Percentiles rank a stretch among this genome's conserved stretches.
Evolutionary conservation across 1,284 basidiomycete species (phyloP).

Genomic region (Cryptococcus maquisensis): DNA sequence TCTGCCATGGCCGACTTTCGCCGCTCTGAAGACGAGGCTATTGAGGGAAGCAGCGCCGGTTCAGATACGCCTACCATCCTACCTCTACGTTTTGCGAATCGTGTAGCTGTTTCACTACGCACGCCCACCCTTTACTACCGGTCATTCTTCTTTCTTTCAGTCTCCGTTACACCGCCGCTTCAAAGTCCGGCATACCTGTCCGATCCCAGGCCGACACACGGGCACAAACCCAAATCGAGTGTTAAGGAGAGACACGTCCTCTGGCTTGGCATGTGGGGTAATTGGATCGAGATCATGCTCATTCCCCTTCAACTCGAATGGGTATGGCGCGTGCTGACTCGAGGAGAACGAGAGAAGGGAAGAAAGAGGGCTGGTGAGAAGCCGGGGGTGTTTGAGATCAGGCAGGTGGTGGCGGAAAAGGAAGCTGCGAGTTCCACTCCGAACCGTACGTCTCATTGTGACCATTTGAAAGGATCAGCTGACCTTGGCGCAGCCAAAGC

Average conservation of each 20-base stretch:
- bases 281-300: slow-evolving; percentile 39
- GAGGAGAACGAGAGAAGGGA: slow-evolving; percentile 32
- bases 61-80: slow-evolving; percentile 5
- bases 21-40: slow-evolving; percentile 49
- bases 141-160: slow-evolving; percentile 61
- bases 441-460: slow-evolving; percentile 2
- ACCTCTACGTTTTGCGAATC: slow-evolving; percentile 81
- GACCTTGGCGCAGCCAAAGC: slow-evolving; percentile 9
- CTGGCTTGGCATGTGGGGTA: slow-evolving; percentile 39
- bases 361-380: slow-evolving; percentile 36
- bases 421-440: slow-evolving; percentile 16
- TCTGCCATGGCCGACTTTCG: slow-evolving; percentile 85
- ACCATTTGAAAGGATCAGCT: slow-evolving; percentile 4
- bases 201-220: slow-evolving; percentile 22
- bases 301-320: slow-evolving; percentile 33
- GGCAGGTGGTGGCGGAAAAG: slow-evolving; percentile 35
- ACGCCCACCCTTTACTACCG: slow-evolving; percentile 64
- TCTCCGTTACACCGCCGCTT: slow-evolving; percentile 58
- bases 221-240: slow-evolving; percentile 18
- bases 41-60: slow-evolving; percentile 1
- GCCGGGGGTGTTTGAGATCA: slow-evolving; percentile 39
- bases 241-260: slow-evolving; percentile 29
- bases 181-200: slow-evolving; percentile 37
- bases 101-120: slow-evolving; percentile 83
- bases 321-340: slow-evolving; percentile 27